phyloP scores from a whole-genome alignment of 768 basidiomycete species.

The Porpolomopsis calyptriformis region DNA sequence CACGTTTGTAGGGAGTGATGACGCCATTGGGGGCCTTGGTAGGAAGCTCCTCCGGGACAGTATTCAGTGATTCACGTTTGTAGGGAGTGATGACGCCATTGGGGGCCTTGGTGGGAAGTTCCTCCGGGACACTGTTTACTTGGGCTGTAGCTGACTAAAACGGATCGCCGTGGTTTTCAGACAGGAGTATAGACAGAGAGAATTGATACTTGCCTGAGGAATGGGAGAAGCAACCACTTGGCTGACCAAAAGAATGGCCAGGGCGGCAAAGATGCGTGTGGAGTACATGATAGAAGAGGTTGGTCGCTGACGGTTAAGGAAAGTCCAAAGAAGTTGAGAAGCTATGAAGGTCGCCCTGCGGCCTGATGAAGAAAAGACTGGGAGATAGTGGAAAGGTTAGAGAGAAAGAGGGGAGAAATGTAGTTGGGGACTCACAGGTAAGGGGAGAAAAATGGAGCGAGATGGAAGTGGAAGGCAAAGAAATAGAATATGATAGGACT shows the following conservation, averaged over 20 bases:
- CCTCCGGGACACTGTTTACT: constrained; percentile 15
- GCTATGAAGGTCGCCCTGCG: constrained; percentile 16
- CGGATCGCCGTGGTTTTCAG: no score
- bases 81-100: constrained; percentile 14
- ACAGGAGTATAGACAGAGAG: constrained; percentile 11
- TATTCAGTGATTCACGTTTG: constrained; percentile 3
- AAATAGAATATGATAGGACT: no score
- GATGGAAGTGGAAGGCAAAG: constrained; percentile 6
- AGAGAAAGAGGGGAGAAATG: constrained; percentile 1
- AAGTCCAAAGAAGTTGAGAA: constrained; percentile 7
- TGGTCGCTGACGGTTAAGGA: neutral
- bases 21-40: constrained; percentile 16
- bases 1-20: constrained; percentile 13
- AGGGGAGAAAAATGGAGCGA: no score
- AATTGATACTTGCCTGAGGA: constrained; percentile 34
- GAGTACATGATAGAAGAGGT: constrained; percentile 33
- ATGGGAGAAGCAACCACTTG: constrained; percentile 34
- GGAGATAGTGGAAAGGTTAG: neutral
- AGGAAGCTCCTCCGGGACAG: neutral
- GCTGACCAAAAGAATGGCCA: constrained; percentile 34
- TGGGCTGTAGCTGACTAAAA: no score
- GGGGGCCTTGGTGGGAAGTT: constrained; percentile 18
- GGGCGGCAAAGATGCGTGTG: constrained; percentile 25
- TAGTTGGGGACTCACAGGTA: constrained; percentile 7
- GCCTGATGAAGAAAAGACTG: constrained; percentile 10